Evolutionary conservation across 805 yeast genomes (phyloP).

Genomic region (Candida awuae): DNA sequence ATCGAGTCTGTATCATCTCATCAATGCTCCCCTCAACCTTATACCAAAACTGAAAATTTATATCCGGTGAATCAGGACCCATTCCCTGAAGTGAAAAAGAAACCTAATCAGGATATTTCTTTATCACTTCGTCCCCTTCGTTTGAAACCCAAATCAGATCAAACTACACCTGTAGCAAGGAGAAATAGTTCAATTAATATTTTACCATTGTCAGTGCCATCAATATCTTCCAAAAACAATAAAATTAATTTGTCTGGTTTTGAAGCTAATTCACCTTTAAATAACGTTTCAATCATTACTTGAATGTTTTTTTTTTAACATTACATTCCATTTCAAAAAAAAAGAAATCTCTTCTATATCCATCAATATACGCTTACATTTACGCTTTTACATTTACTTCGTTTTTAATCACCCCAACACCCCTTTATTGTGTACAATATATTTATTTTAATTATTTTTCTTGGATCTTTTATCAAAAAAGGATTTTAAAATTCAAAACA

Average conservation of each 20-base stretch:
- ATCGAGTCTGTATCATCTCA: not conserved
- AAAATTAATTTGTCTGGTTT: not conserved
- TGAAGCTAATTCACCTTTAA: not conserved
- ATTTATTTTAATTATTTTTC: not conserved
- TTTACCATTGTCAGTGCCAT: slow-evolving; percentile 5
- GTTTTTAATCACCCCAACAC: no score
- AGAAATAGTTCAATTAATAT: not conserved
- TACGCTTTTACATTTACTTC: no score
- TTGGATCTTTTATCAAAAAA: not conserved
- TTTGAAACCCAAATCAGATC: slow-evolving; percentile 9
- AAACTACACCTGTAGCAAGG: not conserved
- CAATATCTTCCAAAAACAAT: not conserved
- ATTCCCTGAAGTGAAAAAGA: not conserved
- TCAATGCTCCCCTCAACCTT: slow-evolving; percentile 19
- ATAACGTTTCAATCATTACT: not conserved
- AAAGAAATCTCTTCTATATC: no score
- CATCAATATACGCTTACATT: no score
- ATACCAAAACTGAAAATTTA: no score
- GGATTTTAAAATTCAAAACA: not conserved
- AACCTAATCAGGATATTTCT: not conserved
- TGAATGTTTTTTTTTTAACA: not conserved
- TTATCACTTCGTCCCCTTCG: slow-evolving; percentile 14
- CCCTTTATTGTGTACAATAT: no score
- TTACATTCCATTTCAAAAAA: not conserved
- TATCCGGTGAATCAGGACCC: not conserved